Conservation (phyloP, 2,329 filamentous ascomycete genomes). For the Aspergillus ruber region DNA sequence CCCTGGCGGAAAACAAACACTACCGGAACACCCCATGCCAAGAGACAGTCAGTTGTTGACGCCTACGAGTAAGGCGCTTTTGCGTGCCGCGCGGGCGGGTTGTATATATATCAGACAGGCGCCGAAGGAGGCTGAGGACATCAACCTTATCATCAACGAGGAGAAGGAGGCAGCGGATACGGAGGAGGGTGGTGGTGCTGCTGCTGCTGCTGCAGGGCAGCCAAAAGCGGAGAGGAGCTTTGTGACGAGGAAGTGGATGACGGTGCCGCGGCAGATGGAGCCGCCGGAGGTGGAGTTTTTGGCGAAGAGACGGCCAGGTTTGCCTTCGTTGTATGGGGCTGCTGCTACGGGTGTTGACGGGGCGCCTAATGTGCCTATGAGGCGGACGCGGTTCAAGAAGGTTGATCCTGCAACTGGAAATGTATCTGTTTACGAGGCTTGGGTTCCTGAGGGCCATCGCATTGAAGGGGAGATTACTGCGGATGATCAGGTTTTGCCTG, state of each 20-base stretch:
- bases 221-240: constrained; percentile 44
- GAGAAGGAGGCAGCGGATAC: constrained; percentile 30
- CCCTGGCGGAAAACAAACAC: constrained; percentile 24
- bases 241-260: constrained; percentile 52
- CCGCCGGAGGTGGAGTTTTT: constrained; percentile 56
- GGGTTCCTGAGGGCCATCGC: constrained; percentile 69
- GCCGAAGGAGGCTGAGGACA: constrained; percentile 29
- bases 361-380: constrained; percentile 50
- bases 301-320: constrained; percentile 55
- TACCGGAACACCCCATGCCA: constrained; percentile 79
- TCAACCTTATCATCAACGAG: constrained; percentile 8
- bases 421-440: constrained; percentile 75
- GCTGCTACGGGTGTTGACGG: constrained; percentile 19
- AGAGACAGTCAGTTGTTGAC: constrained; percentile 73
- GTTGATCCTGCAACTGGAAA: constrained; percentile 70
- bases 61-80: constrained; percentile 71
- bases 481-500: constrained; percentile 43
- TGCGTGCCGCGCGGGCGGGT: constrained; percentile 73
- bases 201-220: constrained; percentile 6
- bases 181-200: constrained; percentile 22
- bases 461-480: constrained; percentile 75
- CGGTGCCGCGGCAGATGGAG: constrained; percentile 52
- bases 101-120: constrained; percentile 66
- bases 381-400: constrained; percentile 73
- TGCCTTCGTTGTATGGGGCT: constrained; percentile 47